Evolutionary conservation across 2,329 filamentous ascomycete genomes (phyloP).

Genomic region (Chrysoporthe austroafricana): DNA sequence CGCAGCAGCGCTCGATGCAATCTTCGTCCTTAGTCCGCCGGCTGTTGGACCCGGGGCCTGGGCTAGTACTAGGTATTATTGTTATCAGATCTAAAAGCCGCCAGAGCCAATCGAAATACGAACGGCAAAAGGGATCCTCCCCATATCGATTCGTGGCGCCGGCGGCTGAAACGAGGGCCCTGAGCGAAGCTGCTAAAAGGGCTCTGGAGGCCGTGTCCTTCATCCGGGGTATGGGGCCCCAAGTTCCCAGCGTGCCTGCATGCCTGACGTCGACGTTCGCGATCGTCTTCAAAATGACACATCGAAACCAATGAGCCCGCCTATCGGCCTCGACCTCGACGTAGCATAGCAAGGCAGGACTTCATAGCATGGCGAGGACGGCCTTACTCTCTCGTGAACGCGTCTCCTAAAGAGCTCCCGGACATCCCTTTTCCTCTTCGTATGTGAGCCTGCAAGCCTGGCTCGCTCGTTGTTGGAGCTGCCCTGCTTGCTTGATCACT

Average conservation of each 20-base stretch:
- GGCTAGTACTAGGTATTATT: background rate
- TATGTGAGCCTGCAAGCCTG: no score
- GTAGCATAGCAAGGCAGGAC: background rate
- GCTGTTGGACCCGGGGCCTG: background rate
- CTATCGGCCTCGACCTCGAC: background rate
- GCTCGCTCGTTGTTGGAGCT: no score
- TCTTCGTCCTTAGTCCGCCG: background rate
- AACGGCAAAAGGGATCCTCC: slow-evolving; percentile 14
- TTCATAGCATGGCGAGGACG: background rate
- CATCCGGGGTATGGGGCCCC: background rate
- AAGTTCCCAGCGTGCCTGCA: background rate
- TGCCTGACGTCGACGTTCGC: background rate
- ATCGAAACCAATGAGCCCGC: background rate
- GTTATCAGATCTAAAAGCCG: slow-evolving; percentile 16
- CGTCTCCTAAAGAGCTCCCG: no score
- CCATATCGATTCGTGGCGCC: background rate
- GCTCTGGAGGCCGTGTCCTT: background rate
- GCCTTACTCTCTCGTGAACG: background rate
- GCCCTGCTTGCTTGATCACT: no score
- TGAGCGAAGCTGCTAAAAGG: background rate
- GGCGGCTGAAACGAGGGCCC: background rate
- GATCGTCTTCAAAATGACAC: slow-evolving; percentile 10
- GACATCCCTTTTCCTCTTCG: no score
- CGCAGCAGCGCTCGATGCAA: background rate
- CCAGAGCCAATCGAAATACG: slow-evolving; percentile 18